These are phyloP conservation scores for Croton setiger DNA, from an alignment of 441 rosid species.

Conservation along the genomic window DNA sequence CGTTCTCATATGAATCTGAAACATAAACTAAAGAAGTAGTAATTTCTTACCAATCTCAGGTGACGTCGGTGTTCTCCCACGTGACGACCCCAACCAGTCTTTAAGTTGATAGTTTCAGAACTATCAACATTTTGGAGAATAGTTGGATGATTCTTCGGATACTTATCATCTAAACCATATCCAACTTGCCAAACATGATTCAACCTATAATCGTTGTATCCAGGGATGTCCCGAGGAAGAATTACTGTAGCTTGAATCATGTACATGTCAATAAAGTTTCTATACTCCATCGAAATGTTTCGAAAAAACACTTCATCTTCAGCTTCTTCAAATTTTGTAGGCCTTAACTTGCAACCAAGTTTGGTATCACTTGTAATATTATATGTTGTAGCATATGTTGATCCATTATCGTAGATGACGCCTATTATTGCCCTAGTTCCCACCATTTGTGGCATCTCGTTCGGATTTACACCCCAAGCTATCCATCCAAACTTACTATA, in stretches of 20 bases:
- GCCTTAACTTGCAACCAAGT: conserved; percentile 35
- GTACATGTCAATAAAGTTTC: not conserved
- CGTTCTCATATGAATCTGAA: no score
- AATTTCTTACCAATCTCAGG: conserved; percentile 31
- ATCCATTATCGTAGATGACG: conserved; percentile 26
- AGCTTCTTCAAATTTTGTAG: conserved; percentile 13
- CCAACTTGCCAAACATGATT: conserved; percentile 61
- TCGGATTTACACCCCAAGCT: conserved; percentile 59
- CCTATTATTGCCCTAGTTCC: conserved; percentile 54
- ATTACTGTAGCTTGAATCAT: conserved; percentile 25
- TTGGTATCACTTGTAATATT: conserved; percentile 35
- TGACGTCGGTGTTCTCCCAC: conserved; percentile 7
- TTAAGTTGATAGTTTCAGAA: conserved; percentile 31
- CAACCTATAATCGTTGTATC: conserved; percentile 31
- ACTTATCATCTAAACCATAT: conserved; percentile 15
- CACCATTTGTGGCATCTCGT: conserved; percentile 33
- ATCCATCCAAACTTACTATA: conserved; percentile 33
- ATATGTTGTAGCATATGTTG: conserved; percentile 23
- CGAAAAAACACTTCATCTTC: conserved; percentile 22
- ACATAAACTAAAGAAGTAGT: not conserved
- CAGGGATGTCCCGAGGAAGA: not conserved
- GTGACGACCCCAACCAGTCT: not conserved
- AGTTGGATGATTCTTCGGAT: conserved; percentile 31
- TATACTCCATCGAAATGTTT: conserved; percentile 1
- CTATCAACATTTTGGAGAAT: conserved; percentile 44